Conservation (phyloP, 1,139 yeast species). For the Diutina ranongensis region DNA sequence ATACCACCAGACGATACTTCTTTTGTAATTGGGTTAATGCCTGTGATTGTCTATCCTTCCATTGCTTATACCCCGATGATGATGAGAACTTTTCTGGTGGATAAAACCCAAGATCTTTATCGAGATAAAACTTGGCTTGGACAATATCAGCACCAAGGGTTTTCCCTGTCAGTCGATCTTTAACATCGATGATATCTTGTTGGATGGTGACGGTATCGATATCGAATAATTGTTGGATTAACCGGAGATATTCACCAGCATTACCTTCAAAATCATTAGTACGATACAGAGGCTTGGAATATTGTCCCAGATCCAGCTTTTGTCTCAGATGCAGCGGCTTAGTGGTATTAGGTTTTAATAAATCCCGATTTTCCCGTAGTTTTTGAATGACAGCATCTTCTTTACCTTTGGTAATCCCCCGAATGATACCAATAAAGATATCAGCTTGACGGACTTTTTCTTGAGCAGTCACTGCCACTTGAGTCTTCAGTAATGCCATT, state of each 20-base stretch:
- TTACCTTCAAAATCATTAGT: constrained; percentile 37
- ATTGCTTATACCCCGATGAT: constrained; percentile 28
- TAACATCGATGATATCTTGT: constrained; percentile 33
- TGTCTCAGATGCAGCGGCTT: constrained; percentile 43
- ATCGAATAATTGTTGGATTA: constrained; percentile 27
- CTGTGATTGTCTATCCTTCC: constrained; percentile 39
- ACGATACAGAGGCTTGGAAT: constrained; percentile 32
- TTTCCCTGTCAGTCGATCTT: constrained; percentile 32
- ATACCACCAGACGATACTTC: constrained; percentile 28
- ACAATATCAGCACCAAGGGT: constrained; percentile 34
- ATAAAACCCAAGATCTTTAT: constrained; percentile 30
- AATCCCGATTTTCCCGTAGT: constrained; percentile 38
- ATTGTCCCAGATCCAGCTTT: constrained; percentile 7
- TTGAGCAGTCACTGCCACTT: neutral
- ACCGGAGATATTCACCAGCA: constrained; percentile 17
- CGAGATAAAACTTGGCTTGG: constrained; percentile 25
- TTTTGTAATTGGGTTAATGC: constrained; percentile 25
- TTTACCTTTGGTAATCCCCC: constrained; percentile 36
- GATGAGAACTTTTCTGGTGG: constrained; percentile 31
- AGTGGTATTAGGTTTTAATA: constrained; percentile 39
- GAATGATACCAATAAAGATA: constrained; percentile 34
- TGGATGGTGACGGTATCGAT: constrained; percentile 33
- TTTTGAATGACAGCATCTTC: constrained; percentile 44
- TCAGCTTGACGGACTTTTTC: constrained; percentile 3
- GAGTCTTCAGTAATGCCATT: neutral